Conservation (phyloP, 352 stramenopile genomes). For the Phytophthora podocarpi region DNA sequence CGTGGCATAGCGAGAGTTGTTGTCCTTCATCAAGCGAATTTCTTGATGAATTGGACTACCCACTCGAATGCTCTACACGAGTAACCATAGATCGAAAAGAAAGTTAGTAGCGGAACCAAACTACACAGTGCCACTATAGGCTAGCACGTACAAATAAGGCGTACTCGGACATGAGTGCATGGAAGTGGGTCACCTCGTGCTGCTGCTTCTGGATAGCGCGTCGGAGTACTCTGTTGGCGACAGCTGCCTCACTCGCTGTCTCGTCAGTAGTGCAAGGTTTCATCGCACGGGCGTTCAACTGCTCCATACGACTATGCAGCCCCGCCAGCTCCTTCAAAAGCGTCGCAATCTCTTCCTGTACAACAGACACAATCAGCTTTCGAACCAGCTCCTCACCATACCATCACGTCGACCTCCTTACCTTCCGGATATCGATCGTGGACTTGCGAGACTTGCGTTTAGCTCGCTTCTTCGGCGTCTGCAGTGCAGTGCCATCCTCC, state of each 20-base stretch:
- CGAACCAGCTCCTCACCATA: no score
- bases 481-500: background rate
- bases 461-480: slow-evolving; percentile 17
- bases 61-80: slow-evolving; percentile 30
- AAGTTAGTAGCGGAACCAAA: no score
- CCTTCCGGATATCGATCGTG: slow-evolving; percentile 31
- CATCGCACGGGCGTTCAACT: slow-evolving; percentile 22
- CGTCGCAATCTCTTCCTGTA: slow-evolving; percentile 37
- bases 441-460: slow-evolving; percentile 35
- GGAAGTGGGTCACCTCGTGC: slow-evolving; percentile 26
- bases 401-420: background rate
- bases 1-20: background rate
- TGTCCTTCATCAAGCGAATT: slow-evolving; percentile 20
- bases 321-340: slow-evolving; percentile 30
- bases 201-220: slow-evolving; percentile 31
- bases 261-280: background rate
- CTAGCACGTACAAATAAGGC: slow-evolving; percentile 25
- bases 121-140: no score
- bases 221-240: slow-evolving; percentile 29
- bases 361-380: background rate
- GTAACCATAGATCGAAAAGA: background rate
- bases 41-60: slow-evolving; percentile 37
- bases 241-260: slow-evolving; percentile 4
- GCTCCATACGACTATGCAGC: slow-evolving; percentile 26
- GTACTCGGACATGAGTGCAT: slow-evolving; percentile 39